Base-by-base conservation (phyloP, 371 early-diverging fungal species). In the Haplosporangium sp. region DNA sequence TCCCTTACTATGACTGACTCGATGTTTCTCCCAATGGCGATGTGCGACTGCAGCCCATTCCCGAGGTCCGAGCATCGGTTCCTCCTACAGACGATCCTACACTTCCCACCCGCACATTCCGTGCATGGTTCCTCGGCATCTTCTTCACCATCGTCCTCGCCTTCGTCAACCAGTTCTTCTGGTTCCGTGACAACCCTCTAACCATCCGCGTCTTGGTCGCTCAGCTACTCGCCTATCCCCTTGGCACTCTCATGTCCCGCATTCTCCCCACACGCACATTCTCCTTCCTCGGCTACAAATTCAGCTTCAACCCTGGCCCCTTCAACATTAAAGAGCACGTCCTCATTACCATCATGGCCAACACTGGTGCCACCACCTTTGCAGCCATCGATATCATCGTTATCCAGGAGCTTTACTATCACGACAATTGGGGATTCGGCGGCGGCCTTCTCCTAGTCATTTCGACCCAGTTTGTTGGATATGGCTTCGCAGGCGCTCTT, bases 241-340 rank as follows among this genome's bases (percentile, higher is more conserved):
- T 89, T 11, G 94, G 94, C 13, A 82, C 79, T 42, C 40, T 91
- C 16, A 73, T 91, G 73, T 89, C 86, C n/a, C 77, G 84, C 48
- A 48, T 84, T 29, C 73, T 92, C 59, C 91, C 92, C 42, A 64
- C 83, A 90, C 93, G 79, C 91, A 94, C 68, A 86, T 89, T 23
- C 83, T 91, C 46, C 83, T 85, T 52, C 83, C 86, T 61, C 84
- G 90, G 59, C 13, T 62, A 58, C 48, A 63, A 69, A 46, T 80
- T 62, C 59, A 62, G 57, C 45, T 80, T 91, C 54, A 94, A 94
- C 65, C 92, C 94, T 0, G 93, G 93, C 0, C 90, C 90, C 4
- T 94, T 94, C 82, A 87, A 86, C 75, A 86, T 92, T 67, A 94
- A 94, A 82, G 94, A 94, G 82, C 93, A 93, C 64, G 90, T 86